Evolutionary conservation across 2,329 filamentous ascomycete genomes (phyloP).

Genomic region (Verticillium alfalfae): DNA sequence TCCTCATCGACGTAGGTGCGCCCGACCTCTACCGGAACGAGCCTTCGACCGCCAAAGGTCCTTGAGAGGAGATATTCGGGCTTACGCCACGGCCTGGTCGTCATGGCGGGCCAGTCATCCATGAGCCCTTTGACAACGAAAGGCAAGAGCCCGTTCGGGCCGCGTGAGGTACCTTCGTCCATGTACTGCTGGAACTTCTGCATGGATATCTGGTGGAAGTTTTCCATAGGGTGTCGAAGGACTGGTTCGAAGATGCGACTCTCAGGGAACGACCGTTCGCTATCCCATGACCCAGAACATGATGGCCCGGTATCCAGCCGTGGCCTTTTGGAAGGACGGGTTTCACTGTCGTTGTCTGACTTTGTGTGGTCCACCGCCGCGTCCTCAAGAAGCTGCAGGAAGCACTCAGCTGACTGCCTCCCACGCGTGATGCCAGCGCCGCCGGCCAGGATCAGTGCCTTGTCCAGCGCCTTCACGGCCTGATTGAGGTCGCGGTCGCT

Average conservation of each 20-base stretch:
- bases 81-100: constrained; percentile 62
- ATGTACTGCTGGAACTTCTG: constrained; percentile 59
- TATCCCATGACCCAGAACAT: constrained; percentile 8
- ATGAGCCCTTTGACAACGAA: constrained; percentile 65
- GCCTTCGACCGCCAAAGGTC: constrained; percentile 70
- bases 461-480: constrained; percentile 61
- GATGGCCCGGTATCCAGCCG: constrained; percentile 3
- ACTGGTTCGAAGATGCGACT: constrained; percentile 30
- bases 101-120: constrained; percentile 72
- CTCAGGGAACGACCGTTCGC: constrained; percentile 15
- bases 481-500: not conserved
- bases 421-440: constrained; percentile 49
- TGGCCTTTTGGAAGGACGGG: not conserved
- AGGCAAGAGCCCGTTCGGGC: constrained; percentile 43
- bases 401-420: constrained; percentile 42
- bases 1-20: constrained; percentile 79
- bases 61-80: constrained; percentile 66
- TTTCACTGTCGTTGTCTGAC: not conserved
- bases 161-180: constrained; percentile 28
- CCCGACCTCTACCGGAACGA: constrained; percentile 84
- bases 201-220: constrained; percentile 42
- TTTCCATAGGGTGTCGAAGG: constrained; percentile 33
- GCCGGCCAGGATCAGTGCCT: constrained; percentile 70
- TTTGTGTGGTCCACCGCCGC: constrained; percentile 11
- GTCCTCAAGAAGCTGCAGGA: constrained; percentile 36